These are phyloP conservation scores for Pythium volutum DNA, from an alignment of 352 stramenopile genomes.

Conservation along the genomic window DNA sequence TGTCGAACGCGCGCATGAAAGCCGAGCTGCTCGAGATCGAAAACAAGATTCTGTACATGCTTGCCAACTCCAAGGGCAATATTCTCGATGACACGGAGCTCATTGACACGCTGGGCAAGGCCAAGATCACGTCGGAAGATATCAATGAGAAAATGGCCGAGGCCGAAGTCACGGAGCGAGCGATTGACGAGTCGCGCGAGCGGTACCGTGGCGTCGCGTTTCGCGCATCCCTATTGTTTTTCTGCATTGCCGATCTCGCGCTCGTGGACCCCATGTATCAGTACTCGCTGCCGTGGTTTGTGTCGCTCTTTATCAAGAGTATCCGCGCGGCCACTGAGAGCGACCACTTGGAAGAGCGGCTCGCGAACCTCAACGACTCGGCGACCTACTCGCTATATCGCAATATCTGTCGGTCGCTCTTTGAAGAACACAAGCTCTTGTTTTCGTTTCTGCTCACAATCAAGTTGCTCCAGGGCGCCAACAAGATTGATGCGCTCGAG, in stretches of 20 bases:
- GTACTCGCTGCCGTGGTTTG: slow-evolving; percentile 94
- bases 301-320: slow-evolving; percentile 88
- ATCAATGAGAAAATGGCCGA: slow-evolving; percentile 93
- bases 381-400: slow-evolving; percentile 93
- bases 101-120: slow-evolving; percentile 90
- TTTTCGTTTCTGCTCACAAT: slow-evolving; percentile 93
- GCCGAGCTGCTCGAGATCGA: slow-evolving; percentile 92
- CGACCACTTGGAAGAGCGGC: slow-evolving; percentile 79
- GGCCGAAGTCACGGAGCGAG: slow-evolving; percentile 89
- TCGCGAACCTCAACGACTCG: slow-evolving; percentile 89
- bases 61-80: slow-evolving; percentile 92
- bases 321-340: slow-evolving; percentile 81
- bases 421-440: slow-evolving; percentile 93
- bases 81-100: slow-evolving; percentile 93
- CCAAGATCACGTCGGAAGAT: slow-evolving; percentile 90
- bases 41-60: slow-evolving; percentile 93
- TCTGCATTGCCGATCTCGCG: slow-evolving; percentile 90
- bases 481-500: slow-evolving; percentile 85
- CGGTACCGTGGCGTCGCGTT: slow-evolving; percentile 89
- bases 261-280: slow-evolving; percentile 94
- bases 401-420: slow-evolving; percentile 92
- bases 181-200: slow-evolving; percentile 89
- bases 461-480: slow-evolving; percentile 72
- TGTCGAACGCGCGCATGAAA: slow-evolving; percentile 91
- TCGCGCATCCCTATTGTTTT: slow-evolving; percentile 89